Evolutionary conservation across 1,284 basidiomycete species (phyloP), one percentile per base, ranked within the genome.

Genomic region (Macrocybe sp.): DNA sequence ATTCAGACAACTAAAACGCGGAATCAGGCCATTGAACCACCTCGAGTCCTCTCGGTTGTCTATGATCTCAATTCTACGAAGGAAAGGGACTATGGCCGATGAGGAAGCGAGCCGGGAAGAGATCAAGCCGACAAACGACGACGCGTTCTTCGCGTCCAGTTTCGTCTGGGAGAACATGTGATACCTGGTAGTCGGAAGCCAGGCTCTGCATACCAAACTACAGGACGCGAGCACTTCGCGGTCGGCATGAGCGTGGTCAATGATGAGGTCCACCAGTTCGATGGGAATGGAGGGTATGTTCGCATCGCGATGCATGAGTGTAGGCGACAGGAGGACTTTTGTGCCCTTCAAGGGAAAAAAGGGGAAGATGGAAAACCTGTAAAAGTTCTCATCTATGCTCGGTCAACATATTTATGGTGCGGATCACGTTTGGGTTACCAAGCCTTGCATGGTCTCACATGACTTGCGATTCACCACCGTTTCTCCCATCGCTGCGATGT

Each of bases 221-320:
- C 68, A 71, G 1, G 62, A 51, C 38, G 49, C 53, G 35, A 73
- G 61, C 7, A 64, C 46, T 3, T 44, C 32, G 6, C 39, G 47
- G 46, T 72, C 66, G 42, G 61, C 50, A 52, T 66, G 60, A 14
- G 69, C 61, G 44, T 61, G 66, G 53, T 68, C 67, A 51, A 71
- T 61, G 49, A 70, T 60, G 39, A 62, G 57, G 56, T 70, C 68
- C 36, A 62, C 53, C 33, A 70, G 54, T 51, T 72, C 70, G 22
- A 37, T 34, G 31, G 37, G 35, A n/a, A 45, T 45, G 22, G 11
- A 37, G 9, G 31, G 7, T 22, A 22, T 22, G 22, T 4, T 22
- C 22, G 4, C 4, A 22, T 22, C 22, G 22, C 22, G 22, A 22
- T 22, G 2, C 22, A 22, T 22, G 22, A 22, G 22, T 2, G 22